Percentiles rank a stretch among this genome's conserved stretches.
Conservation (phyloP, 768 basidiomycete genomes). For the Suillus paluster region DNA sequence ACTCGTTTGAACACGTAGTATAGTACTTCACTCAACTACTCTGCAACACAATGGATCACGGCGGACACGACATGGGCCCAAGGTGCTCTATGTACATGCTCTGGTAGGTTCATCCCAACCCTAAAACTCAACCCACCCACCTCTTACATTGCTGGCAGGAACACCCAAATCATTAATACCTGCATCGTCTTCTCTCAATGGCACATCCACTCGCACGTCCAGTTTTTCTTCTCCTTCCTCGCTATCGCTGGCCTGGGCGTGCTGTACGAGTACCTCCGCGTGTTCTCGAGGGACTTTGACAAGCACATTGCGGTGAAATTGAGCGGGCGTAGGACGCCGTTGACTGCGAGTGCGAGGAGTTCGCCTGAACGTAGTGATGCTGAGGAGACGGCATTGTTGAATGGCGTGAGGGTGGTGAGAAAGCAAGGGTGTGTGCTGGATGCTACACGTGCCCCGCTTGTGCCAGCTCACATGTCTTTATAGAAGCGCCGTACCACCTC, state of each 20-base stretch:
- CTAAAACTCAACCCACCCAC: not conserved
- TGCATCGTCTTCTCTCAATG: constrained; percentile 82
- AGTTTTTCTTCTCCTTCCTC: constrained; percentile 68
- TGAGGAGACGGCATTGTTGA: constrained; percentile 62
- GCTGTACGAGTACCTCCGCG: constrained; percentile 81
- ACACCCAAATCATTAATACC: constrained; percentile 77
- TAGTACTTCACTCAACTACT: not conserved
- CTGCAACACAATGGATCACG: constrained; percentile 42
- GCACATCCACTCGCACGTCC: constrained; percentile 64
- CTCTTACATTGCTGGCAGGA: constrained; percentile 40
- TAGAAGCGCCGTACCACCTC: constrained; percentile 55
- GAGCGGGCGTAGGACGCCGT: constrained; percentile 53
- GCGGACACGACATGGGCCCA: constrained; percentile 52
- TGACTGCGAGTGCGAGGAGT: constrained; percentile 41
- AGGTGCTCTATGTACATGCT: constrained; percentile 83
- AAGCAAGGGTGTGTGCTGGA: constrained; percentile 47
- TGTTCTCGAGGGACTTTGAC: constrained; percentile 64
- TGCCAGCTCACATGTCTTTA: not conserved
- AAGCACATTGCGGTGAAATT: constrained; percentile 55
- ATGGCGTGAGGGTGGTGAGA: constrained; percentile 46
- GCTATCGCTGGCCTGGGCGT: constrained; percentile 69
- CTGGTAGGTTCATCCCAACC: constrained; percentile 48
- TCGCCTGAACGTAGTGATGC: constrained; percentile 40
- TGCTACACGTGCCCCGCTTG: not conserved
- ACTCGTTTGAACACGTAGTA: too few relatives aligned